These are phyloP conservation scores for Xylariaceae sp. DNA, from an alignment of 2,329 filamentous ascomycete genomes.

Conservation along the genomic window DNA sequence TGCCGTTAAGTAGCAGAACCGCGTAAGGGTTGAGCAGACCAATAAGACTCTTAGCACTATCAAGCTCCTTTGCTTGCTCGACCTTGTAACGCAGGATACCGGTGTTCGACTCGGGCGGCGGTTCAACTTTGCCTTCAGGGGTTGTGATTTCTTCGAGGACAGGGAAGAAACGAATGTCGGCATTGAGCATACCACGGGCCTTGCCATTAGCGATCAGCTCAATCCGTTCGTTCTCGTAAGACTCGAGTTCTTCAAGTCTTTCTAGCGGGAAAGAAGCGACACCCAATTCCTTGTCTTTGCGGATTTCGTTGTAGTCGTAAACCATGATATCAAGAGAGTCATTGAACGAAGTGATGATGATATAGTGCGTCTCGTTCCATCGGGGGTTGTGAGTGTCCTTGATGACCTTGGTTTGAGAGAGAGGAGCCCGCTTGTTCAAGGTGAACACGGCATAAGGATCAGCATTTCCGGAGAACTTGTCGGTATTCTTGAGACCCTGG, in stretches of 20 bases:
- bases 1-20: conserved; percentile 80
- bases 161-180: conserved; percentile 92
- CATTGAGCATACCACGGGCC: conserved; percentile 69
- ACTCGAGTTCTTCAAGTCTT: conserved; percentile 67
- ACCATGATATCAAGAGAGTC: conserved; percentile 80
- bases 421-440: conserved; percentile 72
- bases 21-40: conserved; percentile 90
- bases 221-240: conserved; percentile 78
- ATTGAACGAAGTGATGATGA: conserved; percentile 86
- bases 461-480: conserved; percentile 85
- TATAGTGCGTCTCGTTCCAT: conserved; percentile 96
- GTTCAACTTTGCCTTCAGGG: conserved; percentile 67
- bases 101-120: conserved; percentile 82
- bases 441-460: conserved; percentile 87
- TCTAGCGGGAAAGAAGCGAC: conserved; percentile 81
- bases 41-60: conserved; percentile 85
- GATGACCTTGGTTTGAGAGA: conserved; percentile 85
- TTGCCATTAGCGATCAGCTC: conserved; percentile 84
- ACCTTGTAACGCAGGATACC: conserved; percentile 92
- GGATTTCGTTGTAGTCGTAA: conserved; percentile 90
- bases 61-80: conserved; percentile 93
- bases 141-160: conserved; percentile 69
- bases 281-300: conserved; percentile 94
- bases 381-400: conserved; percentile 78
- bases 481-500: conserved; percentile 86